Base-by-base conservation (phyloP, 225 moss, liverwort and hornwort genomes). In the Anthoceros angustus region DNA sequence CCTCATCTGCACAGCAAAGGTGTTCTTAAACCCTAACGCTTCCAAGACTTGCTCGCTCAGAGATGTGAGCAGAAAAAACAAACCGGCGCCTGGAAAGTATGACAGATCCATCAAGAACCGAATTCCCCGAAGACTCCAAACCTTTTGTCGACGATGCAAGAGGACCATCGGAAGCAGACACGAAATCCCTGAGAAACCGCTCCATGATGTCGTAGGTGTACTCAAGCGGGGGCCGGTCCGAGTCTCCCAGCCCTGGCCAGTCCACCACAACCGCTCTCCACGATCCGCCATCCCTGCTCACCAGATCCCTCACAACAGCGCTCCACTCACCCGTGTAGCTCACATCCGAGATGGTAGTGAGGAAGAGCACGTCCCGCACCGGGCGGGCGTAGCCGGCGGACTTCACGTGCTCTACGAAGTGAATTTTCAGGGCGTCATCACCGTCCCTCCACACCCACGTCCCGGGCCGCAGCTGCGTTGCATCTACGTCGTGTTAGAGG, bases 301-400 rank as follows among this genome's bases (percentile, higher is more conserved):
- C 71, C 41, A 94, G 76, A 38, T 78, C 72, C 70, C 83, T 77
- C 2, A 90, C 86, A 43, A 94, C 93, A 0, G 80, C 77, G 46
- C 80, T 62, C 93, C 93, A 94, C 80, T 94, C 93, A 39, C 86
- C 93, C 11, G 87, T 94, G 14, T 90, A 90, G 80, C 93, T 94
- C 0, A 94, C 93, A 74, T 94, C 93, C 20, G 90, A 90, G 48
- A 94, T 67, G 8, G 89, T 86, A 11, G 93, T 90, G 39, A 94
- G 76, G 39, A 90, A 69, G 43, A 94, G 66, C 61, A 94, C 66
- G 42, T 83, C 86, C 66, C 83, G 73, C 61, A 63, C 68, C 43
- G 68, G 62, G 66, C 62, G 75, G 16, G 46, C 64, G 62, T 55
- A 77, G 67, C 62, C 72, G 40, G 74, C 69, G 11, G 16, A 7